Base-by-base conservation (phyloP, 352 stramenopile genomes). In the Globisporangium spiculum region DNA sequence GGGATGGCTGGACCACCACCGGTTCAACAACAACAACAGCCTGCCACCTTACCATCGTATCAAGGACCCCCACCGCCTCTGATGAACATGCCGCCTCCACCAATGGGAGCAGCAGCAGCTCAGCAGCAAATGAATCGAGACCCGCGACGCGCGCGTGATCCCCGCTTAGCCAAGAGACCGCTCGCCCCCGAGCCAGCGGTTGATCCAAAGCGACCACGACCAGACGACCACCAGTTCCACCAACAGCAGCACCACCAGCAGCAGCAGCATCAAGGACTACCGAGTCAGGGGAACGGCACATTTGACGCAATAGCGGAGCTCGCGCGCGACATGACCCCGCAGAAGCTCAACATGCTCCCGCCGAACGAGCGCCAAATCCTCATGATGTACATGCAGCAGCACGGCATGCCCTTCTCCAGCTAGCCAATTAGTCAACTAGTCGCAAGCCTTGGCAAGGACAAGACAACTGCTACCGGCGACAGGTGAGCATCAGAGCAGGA, bases 331-430 rank as follows among this genome's bases (percentile, higher is more conserved):
- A 94, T 93, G 83, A 94, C 85, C 18, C 83, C 84, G 26, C 77
- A 93, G 63, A 92, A 94, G 72, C 71, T 94, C 46, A 80, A 92
- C 63, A 80, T 93, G 78, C 75, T 94, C 30, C 82, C 83, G 6
- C 84, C 85, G 8, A 88, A 90, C 64, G 87, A 94, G 71, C 74
- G 85, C 32, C 85, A 94, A 65, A 89, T 94, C 65, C 61, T 94
- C 46, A 52, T 93, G 56, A 72, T 70, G 41, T 94, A 92, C 72
- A 94, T 94, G 87, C 80, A 93, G 72, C 85, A 93, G 73, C 83
- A 94, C 63, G 83, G 84, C 69, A 91, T 94, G 60, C 74, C 79
- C n/a, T 77, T 74, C 26, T 24, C 54, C 20, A 65, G n/a, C 30
- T 72, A 72, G 60, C 1, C 44, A 53, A 18, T 57, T 18, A 52